phyloP scores from a whole-genome alignment of 371 early-diverging fungal species.

The Lichtheimia ornata region DNA sequence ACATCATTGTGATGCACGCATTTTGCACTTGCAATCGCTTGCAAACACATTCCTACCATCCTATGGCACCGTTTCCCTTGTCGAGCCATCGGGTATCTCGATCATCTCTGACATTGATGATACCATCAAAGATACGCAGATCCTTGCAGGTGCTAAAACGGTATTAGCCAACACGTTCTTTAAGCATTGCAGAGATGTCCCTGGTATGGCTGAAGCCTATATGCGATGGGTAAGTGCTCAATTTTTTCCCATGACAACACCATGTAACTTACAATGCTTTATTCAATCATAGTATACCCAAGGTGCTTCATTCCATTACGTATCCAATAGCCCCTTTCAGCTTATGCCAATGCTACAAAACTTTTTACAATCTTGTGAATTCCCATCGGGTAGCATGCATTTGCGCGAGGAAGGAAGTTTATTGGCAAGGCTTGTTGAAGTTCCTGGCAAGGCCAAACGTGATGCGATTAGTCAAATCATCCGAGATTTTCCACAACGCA shows the following conservation, averaged over 20 bases:
- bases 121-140: constrained; percentile 83
- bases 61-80: constrained; percentile 50
- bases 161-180: constrained; percentile 76
- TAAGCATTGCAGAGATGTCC: constrained; percentile 54
- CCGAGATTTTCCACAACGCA: constrained; percentile 78
- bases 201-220: constrained; percentile 77
- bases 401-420: constrained; percentile 58
- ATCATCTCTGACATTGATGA: constrained; percentile 91
- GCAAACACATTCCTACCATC: constrained; percentile 22
- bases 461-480: constrained; percentile 59
- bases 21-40: constrained; percentile 22
- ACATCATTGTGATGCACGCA: constrained; percentile 31
- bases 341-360: constrained; percentile 70
- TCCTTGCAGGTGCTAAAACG: constrained; percentile 66
- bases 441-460: constrained; percentile 56
- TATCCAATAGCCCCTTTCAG: constrained; percentile 90
- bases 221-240: constrained; percentile 54
- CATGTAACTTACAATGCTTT: neutral
- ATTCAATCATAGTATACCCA: constrained; percentile 41
- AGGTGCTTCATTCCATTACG: constrained; percentile 86
- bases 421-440: constrained; percentile 33
- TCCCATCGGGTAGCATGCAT: constrained; percentile 84
- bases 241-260: constrained; percentile 3
- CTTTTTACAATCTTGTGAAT: constrained; percentile 69
- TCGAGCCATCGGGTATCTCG: constrained; percentile 67